Evolutionary conservation across 2,329 filamentous ascomycete species (phyloP).

Genomic region (Aspergillus sp.): DNA sequence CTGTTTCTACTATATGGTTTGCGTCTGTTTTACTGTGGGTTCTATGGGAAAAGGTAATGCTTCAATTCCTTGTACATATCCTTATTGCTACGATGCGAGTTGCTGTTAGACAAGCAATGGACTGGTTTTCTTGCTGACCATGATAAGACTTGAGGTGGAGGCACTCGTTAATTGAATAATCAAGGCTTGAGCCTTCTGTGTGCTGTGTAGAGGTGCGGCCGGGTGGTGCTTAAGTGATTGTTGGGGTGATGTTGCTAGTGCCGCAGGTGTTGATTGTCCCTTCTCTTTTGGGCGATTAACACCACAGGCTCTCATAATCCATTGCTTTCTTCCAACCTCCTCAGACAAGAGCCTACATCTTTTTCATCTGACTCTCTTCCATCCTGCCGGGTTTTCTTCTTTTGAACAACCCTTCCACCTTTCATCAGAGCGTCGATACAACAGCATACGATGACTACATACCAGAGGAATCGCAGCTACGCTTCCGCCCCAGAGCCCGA

Average conservation of each 20-base stretch:
- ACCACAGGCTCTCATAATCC: not conserved
- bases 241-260: not conserved
- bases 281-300: not conserved
- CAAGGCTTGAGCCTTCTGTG: not conserved
- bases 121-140: conserved; percentile 3
- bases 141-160: not conserved
- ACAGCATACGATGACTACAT: conserved; percentile 3
- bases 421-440: not conserved
- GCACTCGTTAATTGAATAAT: not conserved
- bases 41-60: conserved; percentile 10
- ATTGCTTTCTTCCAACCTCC: not conserved
- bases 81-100: conserved; percentile 9
- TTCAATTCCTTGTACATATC: conserved; percentile 34
- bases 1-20: conserved; percentile 16
- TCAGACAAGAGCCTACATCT: not conserved
- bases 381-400: not conserved
- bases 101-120: conserved; percentile 8
- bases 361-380: not conserved
- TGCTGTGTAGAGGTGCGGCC: not conserved
- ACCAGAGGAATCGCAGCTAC: not conserved
- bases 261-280: not conserved
- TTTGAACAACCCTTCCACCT: not conserved
- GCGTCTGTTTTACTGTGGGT: conserved; percentile 18
- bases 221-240: not conserved
- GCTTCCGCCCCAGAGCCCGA: conserved; percentile 9